Conservation (phyloP, 2,329 filamentous ascomycete genomes). For the Ciborinia camelliae region DNA sequence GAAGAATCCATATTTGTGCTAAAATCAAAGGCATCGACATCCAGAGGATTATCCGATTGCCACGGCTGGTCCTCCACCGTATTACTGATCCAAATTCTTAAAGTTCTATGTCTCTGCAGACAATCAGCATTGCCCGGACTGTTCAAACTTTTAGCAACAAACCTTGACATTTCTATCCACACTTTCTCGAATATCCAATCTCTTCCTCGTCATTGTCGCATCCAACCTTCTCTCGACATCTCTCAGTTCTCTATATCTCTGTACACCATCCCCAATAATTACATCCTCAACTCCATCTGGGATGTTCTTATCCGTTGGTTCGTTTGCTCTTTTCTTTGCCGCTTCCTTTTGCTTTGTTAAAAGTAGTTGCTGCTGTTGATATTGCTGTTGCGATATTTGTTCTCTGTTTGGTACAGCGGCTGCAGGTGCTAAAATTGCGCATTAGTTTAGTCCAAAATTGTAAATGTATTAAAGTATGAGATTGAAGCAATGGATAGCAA, state of each 20-base stretch:
- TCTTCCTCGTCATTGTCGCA: constrained; percentile 89
- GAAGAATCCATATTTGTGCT: constrained; percentile 71
- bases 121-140: constrained; percentile 21
- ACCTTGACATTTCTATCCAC: constrained; percentile 71
- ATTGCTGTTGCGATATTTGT: constrained; percentile 13
- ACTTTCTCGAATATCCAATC: constrained; percentile 83
- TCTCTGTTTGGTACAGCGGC: constrained; percentile 41
- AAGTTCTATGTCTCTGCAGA: constrained; percentile 67
- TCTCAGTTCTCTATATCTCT: constrained; percentile 77
- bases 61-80: constrained; percentile 92
- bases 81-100: constrained; percentile 94
- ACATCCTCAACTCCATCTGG: constrained; percentile 85
- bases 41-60: constrained; percentile 67
- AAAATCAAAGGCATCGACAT: constrained; percentile 78
- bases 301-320: constrained; percentile 92
- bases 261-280: constrained; percentile 75
- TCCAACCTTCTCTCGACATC: constrained; percentile 87
- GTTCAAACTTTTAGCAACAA: constrained; percentile 24
- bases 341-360: constrained; percentile 55
- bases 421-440: constrained; percentile 33
- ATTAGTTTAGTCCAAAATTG: constrained; percentile 13
- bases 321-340: constrained; percentile 76
- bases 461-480: background rate
- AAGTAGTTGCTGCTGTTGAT: constrained; percentile 21
- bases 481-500: background rate